Base-by-base conservation (phyloP, 192 early-diverging fungal genomes). In the Coemansia sp. region DNA sequence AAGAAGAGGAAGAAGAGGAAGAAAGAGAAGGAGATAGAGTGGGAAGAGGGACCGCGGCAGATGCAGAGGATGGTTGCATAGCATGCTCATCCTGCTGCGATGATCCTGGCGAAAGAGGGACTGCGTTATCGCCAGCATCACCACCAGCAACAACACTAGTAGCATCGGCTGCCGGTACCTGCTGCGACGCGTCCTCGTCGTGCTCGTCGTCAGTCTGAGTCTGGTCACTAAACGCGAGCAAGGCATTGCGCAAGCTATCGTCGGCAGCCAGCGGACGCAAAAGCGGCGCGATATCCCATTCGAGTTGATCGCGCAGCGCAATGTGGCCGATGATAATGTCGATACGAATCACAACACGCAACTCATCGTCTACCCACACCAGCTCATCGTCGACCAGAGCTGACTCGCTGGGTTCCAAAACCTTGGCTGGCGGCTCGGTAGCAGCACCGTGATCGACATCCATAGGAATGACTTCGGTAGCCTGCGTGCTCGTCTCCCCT, bases 281-380 rank as follows among this genome's bases (percentile, higher is more conserved):
- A 18, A 71, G 53, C 17, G 77, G 65, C 23, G 72, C 65, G 7
- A 79, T 76, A 67, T 96, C 93, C 95, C 95, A 98, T 58, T 98
- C 95, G 53, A 98, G 87, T 58, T 93, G 91, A 77, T 98, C 95
- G 17, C 87, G 79, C 28, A 95, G 78, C 11, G 82, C 87, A 39
- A 84, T 80, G 40, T 90, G 85, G 14, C 84, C 92, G 17, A 98
- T 85, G 0, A 89, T 84, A 25, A 98, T 86, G 64, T 95, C 92
- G 49, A 98, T 75, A 72, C 88, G 91, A 36, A 96, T 86, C 3
- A 87, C 60, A 10, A 88, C 86, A 14, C 93, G 80, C 20, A 92
- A 69, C 65, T 95, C 91, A 23, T 74, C 67, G 35, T 69, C 58
- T 0, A 60, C 52, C 71, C 71, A 74, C 22, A 39, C 28, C 2